A percentile compares a stretch with the other conserved stretches of the same genome.
phyloP scores from a whole-genome alignment of 1,139 yeast species.

The Hanseniaspora gamundiae region DNA sequence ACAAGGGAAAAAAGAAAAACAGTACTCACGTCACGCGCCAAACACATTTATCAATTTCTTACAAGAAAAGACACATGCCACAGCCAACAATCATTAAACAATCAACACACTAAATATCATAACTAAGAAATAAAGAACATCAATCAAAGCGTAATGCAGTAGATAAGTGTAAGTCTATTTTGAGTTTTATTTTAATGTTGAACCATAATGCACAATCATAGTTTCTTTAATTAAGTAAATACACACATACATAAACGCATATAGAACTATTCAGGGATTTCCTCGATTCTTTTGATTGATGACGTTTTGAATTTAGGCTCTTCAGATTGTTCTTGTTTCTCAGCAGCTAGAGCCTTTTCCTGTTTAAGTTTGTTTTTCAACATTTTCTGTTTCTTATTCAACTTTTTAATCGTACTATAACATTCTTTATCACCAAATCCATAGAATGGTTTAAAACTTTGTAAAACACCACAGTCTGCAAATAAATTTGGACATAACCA shows the following conservation, averaged over 20 bases:
- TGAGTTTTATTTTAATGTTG: no score
- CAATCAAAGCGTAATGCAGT: no score
- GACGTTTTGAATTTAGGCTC: neutral
- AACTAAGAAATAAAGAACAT: neutral
- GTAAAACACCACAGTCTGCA: conserved; percentile 90
- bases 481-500: conserved; percentile 96
- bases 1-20: no score
- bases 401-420: conserved; percentile 23
- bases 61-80: no score
- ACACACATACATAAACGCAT: no score
- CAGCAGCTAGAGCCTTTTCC: neutral
- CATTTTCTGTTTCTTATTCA: conserved; percentile 25
- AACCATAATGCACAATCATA: no score
- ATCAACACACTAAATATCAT: neutral
- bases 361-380: conserved; percentile 13
- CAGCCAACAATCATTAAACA: neutral
- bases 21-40: no score
- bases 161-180: no score
- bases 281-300: neutral
- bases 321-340: conserved; percentile 7
- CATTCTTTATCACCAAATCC: conserved; percentile 60
- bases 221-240: no score
- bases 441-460: conserved; percentile 79
- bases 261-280: neutral
- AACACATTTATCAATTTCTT: no score